A percentile compares a stretch with the other conserved stretches of the same genome.
phyloP scores from a whole-genome alignment of 1,284 basidiomycete genomes.

The Athelia psychrophila region DNA sequence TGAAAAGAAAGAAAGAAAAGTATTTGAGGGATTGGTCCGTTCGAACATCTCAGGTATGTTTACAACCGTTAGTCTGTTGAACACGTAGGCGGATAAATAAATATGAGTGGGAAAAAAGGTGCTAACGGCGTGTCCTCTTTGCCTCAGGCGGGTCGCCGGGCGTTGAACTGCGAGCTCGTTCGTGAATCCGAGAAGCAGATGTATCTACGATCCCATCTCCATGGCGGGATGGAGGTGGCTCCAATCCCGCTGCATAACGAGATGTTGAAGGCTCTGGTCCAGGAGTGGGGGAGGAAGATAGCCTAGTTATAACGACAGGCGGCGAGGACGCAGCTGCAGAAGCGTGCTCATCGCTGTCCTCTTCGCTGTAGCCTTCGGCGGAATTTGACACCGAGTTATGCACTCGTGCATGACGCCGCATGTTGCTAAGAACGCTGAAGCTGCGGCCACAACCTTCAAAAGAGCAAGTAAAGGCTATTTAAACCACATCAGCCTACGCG shows the following conservation, averaged over 20 bases:
- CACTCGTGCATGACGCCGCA: constrained; percentile 79
- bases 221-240: not conserved
- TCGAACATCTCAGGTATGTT: too few relatives aligned
- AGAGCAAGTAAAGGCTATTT: constrained; percentile 70
- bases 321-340: constrained; percentile 1
- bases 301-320: constrained; percentile 9
- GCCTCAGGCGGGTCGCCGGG: constrained; percentile 27
- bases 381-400: constrained; percentile 44
- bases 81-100: too few relatives aligned
- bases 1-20: too few relatives aligned
- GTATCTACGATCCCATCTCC: constrained; percentile 32
- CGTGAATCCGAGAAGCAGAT: constrained; percentile 36
- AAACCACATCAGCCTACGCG: not conserved
- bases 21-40: too few relatives aligned
- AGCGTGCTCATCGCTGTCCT: constrained; percentile 31
- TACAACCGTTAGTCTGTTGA: too few relatives aligned
- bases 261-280: too few relatives aligned
- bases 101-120: too few relatives aligned
- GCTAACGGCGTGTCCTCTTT: constrained; percentile 26
- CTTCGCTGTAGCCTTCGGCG: constrained; percentile 42
- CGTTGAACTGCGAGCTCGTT: constrained; percentile 32
- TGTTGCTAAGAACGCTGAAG: constrained; percentile 85
- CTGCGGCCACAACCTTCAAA: constrained; percentile 73
- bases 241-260: too few relatives aligned
- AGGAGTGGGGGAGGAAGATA: too few relatives aligned